Evolutionary conservation across 805 yeast genomes (phyloP), one percentile per base, ranked within the genome.

Genomic region (Myxozyma geophila): DNA sequence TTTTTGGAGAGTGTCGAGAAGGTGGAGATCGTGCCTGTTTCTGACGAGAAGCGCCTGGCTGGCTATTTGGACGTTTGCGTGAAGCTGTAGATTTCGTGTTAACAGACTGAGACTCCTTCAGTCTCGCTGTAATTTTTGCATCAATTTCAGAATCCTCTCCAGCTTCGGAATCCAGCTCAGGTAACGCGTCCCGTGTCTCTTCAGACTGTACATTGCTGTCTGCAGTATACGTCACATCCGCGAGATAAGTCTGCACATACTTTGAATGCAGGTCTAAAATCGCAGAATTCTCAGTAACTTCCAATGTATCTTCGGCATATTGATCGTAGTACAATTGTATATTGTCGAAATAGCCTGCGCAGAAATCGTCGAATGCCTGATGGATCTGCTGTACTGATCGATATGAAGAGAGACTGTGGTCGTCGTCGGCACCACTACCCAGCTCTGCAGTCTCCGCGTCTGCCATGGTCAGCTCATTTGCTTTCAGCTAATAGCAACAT

Each of bases 301-400:
- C 23, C 7, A 7, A 54, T 10, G 13, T 41, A 5, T n/a, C 33
- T 41, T 40, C 48, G 17, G n/a, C 13, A 13, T 41, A 35, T 17
- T 36, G 50, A 7, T 44, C 7, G 7, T 21, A 12, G 37, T 13
- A n/a, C 8, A 9, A 17, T n/a, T 41, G 40, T 17, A 41, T 7
- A 8, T 13, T 44, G 8, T 40, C 2, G 7, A 51, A 50, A 35
- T 28, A 53, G 35, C 13, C 43, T 21, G n/a, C 35, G 57, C 59
- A 58, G 57, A 62, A 62, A 5, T n/a, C 8, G 2, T 43, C 48
- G 35, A 62, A 62, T 36, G 59, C 66, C 19, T 15, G 35, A 17
- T 41, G 61, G 9, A 62, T 58, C 36, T 54, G 53, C 58, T 57
- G 66, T 6, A 62, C 66, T 7, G 59, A 41, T 33, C 40, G 54